Evolutionary conservation across 2,329 filamentous ascomycete genomes (phyloP).

Genomic region (Pseudogymnoascus sp.): DNA sequence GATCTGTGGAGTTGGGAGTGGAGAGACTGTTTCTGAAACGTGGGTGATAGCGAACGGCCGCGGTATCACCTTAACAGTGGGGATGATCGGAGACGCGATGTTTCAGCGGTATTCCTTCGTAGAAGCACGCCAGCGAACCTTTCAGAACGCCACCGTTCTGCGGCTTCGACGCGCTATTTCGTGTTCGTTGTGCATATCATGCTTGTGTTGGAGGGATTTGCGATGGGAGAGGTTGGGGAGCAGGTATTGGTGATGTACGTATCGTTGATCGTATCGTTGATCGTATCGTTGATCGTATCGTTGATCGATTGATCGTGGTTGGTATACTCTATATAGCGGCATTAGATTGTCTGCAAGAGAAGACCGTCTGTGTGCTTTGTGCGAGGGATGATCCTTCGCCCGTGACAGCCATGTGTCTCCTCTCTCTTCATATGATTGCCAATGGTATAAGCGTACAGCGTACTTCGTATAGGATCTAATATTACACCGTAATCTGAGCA

Average conservation of each 20-base stretch:
- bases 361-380: background rate
- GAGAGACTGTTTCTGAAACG: constrained; percentile 3
- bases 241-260: no score
- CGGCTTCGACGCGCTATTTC: background rate
- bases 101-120: background rate
- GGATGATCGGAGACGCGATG: background rate
- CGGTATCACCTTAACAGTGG: background rate
- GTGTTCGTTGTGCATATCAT: no score
- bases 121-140: constrained; percentile 3
- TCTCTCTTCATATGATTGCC: background rate
- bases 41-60: background rate
- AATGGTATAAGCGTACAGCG: background rate
- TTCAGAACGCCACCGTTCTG: background rate
- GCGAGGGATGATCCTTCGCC: background rate
- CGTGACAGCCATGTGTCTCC: constrained; percentile 3
- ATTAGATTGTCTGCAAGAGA: background rate
- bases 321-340: background rate
- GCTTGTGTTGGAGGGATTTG: no score
- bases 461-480: constrained; percentile 5
- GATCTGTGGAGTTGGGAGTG: background rate
- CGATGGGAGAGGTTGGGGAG: no score
- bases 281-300: background rate
- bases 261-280: no score
- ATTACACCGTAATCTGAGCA: background rate
- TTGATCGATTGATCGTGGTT: background rate